These are phyloP conservation scores for Pseudevernia furfuracea DNA, from an alignment of 495 filamentous ascomycete species.

Conservation along the genomic window DNA sequence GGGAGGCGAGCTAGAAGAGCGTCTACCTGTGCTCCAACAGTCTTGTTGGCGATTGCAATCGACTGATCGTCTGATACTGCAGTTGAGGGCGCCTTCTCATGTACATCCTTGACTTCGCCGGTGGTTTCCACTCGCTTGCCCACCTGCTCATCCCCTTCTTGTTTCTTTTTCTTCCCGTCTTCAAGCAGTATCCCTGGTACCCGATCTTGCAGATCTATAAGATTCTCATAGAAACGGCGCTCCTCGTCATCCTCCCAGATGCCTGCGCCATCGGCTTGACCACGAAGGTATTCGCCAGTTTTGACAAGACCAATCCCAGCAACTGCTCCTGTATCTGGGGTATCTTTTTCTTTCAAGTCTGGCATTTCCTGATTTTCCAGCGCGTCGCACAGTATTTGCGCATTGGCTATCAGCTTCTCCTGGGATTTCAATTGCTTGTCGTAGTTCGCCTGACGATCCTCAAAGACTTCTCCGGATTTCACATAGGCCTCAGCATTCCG, in stretches of 20 bases:
- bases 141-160: conserved; percentile 59
- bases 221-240: conserved; percentile 92
- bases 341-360: conserved; percentile 74
- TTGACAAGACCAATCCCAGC: conserved; percentile 88
- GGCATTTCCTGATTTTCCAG: conserved; percentile 87
- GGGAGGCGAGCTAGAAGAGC: conserved; percentile 79
- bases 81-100: conserved; percentile 25
- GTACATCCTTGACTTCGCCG: conserved; percentile 30
- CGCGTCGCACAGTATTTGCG: conserved; percentile 81
- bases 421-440: conserved; percentile 87
- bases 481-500: conserved; percentile 98
- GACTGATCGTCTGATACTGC: conserved; percentile 70
- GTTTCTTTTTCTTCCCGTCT: conserved; percentile 91
- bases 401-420: conserved; percentile 83
- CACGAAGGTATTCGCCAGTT: conserved; percentile 84
- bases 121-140: conserved; percentile 47
- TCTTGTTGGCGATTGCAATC: conserved; percentile 92
- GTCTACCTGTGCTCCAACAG: conserved; percentile 94
- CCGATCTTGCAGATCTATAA: conserved; percentile 90
- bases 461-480: conserved; percentile 96
- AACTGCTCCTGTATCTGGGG: conserved; percentile 52
- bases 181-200: conserved; percentile 90
- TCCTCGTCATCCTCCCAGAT: conserved; percentile 99
- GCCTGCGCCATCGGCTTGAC: conserved; percentile 83
- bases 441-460: conserved; percentile 92